Percentiles rank a stretch among this genome's conserved stretches.
These are phyloP conservation scores for Leccinum broughii DNA, from an alignment of 768 basidiomycete species.

Conservation along the genomic window DNA sequence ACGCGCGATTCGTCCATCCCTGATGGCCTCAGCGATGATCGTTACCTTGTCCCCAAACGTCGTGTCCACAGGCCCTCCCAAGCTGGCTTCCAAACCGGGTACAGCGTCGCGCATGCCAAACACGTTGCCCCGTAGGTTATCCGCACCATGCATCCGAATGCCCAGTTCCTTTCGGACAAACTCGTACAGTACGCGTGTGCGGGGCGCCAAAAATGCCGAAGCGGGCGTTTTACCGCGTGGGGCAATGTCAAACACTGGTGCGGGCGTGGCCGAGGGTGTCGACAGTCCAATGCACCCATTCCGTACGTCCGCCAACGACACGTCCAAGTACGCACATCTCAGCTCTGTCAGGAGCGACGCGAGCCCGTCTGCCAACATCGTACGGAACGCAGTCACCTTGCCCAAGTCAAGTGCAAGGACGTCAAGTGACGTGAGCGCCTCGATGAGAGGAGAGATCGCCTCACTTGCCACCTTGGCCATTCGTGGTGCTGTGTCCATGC, in stretches of 20 bases:
- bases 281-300: constrained; percentile 7
- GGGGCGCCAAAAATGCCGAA: constrained; percentile 49
- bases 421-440: constrained; percentile 31
- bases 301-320: constrained; percentile 23
- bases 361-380: constrained; percentile 16
- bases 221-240: constrained; percentile 65
- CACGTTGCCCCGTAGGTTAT: constrained; percentile 62
- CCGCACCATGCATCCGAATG: constrained; percentile 78
- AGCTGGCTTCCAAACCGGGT: constrained; percentile 43
- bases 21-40: constrained; percentile 76
- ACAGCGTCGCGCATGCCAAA: constrained; percentile 46
- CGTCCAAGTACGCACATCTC: constrained; percentile 31
- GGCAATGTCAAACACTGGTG: constrained; percentile 44
- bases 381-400: constrained; percentile 27
- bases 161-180: constrained; percentile 71
- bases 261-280: constrained; percentile 19
- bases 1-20: constrained; percentile 66
- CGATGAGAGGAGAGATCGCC: constrained; percentile 60
- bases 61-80: constrained; percentile 36
- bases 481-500: constrained; percentile 67
- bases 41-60: constrained; percentile 73
- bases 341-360: constrained; percentile 27
- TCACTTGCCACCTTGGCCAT: constrained; percentile 73
- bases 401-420: constrained; percentile 18
- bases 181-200: constrained; percentile 71